phyloP scores from a whole-genome alignment of 2,329 filamentous ascomycete species.

The Penicillium hesseltinei region DNA sequence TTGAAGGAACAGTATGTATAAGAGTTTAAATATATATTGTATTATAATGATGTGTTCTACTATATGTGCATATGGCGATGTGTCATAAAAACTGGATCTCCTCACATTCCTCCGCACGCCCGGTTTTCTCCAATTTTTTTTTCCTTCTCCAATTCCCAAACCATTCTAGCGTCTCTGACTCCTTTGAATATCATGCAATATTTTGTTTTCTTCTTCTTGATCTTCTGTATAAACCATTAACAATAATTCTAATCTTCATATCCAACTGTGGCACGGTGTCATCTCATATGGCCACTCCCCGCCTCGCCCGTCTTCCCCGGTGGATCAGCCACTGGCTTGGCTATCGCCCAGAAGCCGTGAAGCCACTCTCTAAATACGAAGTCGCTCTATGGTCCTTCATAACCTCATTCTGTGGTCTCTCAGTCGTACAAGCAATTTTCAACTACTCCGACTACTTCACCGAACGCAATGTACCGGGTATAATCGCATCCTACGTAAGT shows the following conservation, averaged over 20 bases:
- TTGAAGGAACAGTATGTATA: conserved; percentile 9
- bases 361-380: conserved; percentile 24
- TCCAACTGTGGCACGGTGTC: background rate
- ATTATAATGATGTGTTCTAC: background rate
- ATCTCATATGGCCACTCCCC: conserved; percentile 18
- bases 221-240: background rate
- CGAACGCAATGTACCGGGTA: conserved; percentile 26
- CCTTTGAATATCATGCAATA: background rate
- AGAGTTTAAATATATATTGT: background rate
- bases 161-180: background rate
- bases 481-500: conserved; percentile 30
- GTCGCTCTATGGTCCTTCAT: conserved; percentile 30
- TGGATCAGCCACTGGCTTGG: conserved; percentile 32
- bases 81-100: conserved; percentile 6
- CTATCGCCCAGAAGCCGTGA: conserved; percentile 24
- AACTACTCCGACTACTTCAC: conserved; percentile 29
- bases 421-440: conserved; percentile 26
- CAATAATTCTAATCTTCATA: background rate
- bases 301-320: conserved; percentile 25
- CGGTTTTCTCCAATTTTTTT: conserved; percentile 11
- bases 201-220: background rate
- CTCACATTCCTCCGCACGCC: conserved; percentile 10
- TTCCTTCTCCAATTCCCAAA: background rate
- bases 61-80: background rate
- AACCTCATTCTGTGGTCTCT: conserved; percentile 28